phyloP scores from a whole-genome alignment of 1,284 basidiomycete species.

The Pseudomicrostroma phylloplanum region DNA sequence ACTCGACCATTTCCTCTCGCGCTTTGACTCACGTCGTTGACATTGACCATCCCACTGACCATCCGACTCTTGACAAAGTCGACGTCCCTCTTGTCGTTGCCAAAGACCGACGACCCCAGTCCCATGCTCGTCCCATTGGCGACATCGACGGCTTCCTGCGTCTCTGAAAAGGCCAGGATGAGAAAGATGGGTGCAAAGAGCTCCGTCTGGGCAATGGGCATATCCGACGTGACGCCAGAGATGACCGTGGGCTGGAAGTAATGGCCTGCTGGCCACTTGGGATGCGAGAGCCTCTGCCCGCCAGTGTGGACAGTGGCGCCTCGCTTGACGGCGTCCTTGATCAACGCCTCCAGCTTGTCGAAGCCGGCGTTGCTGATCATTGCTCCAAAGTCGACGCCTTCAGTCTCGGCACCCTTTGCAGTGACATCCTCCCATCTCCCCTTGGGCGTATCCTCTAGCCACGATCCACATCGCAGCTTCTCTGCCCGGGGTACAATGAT shows the following conservation, averaged over 20 bases:
- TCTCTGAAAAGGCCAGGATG: constrained; percentile 53
- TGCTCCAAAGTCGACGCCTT: constrained; percentile 64
- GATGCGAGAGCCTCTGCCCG: constrained; percentile 61
- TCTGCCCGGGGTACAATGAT: constrained; percentile 28
- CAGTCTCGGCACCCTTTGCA: not conserved
- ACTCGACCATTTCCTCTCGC: not conserved
- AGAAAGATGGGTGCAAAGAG: constrained; percentile 46
- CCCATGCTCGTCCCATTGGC: constrained; percentile 82
- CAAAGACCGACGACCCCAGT: constrained; percentile 93
- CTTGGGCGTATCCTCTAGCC: constrained; percentile 39
- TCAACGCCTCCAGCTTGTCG: constrained; percentile 63
- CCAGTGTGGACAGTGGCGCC: constrained; percentile 70
- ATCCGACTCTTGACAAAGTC: constrained; percentile 69
- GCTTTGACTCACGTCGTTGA: constrained; percentile 58
- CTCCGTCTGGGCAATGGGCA: constrained; percentile 45
- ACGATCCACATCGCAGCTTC: constrained; percentile 31
- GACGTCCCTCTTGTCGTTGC: constrained; percentile 68
- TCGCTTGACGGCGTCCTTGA: constrained; percentile 64
- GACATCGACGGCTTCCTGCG: constrained; percentile 75
- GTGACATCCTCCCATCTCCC: constrained; percentile 10
- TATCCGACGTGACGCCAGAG: constrained; percentile 65
- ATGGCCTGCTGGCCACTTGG: constrained; percentile 59
- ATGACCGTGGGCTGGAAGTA: constrained; percentile 86
- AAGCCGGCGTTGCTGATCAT: constrained; percentile 72
- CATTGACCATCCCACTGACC: constrained; percentile 90